Base-by-base conservation (phyloP, 331 rosid genomes). In the Acacia pycnantha region DNA sequence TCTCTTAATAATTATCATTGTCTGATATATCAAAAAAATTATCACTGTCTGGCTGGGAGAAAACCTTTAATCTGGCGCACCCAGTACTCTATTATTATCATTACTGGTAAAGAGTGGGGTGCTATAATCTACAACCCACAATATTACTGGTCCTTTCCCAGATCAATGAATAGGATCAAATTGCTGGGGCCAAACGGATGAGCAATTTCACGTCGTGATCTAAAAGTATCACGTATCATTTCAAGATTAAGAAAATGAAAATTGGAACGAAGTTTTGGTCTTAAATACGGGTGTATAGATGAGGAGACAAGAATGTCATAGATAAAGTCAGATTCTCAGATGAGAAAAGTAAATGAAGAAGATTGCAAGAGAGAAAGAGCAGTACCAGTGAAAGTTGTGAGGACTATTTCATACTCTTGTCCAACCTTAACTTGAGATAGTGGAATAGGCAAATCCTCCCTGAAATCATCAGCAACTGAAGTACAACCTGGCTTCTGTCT, bases 311-410 rank as follows among this genome's bases (percentile, higher is more conserved):
- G 15, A 22, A 41, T 46, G 74, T 47, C 48, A 27, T 59, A 13
- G 62, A 11, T 8, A 37, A 46, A 76, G 27, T 43, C 54, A 71
- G 79, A 50, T 37, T 37, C 24, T 37, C 1, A 16, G 15, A 13
- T n/a, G 15, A 13, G 41, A 29, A 62, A 29, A 64, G n/a, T 15
- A 29, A 29, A 64, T 31, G 43, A 31, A 64, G 10, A 7, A 15
- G 44, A 15, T 6, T 24, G 37, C n/a, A 13, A 11, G 65, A n/a
- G 27, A 6, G 35, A 16, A 4, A 59, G 69, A 65, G 40, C 2
- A 3, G 59, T 76, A 95, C 99, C 99, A 0, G 99, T 93, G 83
- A 88, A 90, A 83, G 99, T 95, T 35, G 99, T 95, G 83, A 95
- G 97, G 56, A 95, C 92, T 40, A 95, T 46, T 85, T 95, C 99